Conservation (phyloP, 805 yeast genomes). For the Yamadazyma takamatsuzukensis region DNA sequence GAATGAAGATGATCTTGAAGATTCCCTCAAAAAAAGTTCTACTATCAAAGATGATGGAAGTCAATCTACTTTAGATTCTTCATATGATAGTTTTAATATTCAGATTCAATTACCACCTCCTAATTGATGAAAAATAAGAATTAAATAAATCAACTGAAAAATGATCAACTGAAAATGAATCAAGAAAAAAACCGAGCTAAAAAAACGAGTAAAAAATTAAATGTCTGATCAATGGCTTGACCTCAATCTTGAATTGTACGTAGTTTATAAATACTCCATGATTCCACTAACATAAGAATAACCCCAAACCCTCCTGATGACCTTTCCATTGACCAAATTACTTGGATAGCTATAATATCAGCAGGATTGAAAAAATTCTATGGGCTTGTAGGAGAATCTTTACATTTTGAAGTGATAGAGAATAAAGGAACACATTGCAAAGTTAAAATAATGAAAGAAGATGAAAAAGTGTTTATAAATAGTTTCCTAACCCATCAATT, state of each 20-base stretch:
- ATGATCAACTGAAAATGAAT: too few species aligned
- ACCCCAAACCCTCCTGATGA: too few species aligned
- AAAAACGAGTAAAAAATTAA: too few species aligned
- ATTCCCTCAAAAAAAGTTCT: constrained; percentile 1
- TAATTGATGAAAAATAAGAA: background rate
- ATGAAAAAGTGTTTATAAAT: constrained; percentile 24
- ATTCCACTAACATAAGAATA: constrained; percentile 4
- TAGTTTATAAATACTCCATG: background rate
- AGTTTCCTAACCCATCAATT: constrained; percentile 30
- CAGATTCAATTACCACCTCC: constrained; percentile 23
- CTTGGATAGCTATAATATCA: constrained; percentile 28
- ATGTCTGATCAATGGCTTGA: constrained; percentile 7
- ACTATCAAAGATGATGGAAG: constrained; percentile 11
- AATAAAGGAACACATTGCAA: constrained; percentile 13
- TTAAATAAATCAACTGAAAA: background rate
- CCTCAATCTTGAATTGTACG: constrained; percentile 8
- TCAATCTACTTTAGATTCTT: constrained; percentile 14
- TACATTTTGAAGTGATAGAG: constrained; percentile 23
- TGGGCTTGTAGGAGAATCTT: constrained; percentile 33
- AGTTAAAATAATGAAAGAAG: constrained; percentile 27
- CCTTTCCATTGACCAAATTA: constrained; percentile 22
- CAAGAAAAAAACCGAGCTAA: too few species aligned
- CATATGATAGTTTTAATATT: constrained; percentile 20
- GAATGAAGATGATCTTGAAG: background rate
- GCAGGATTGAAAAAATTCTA: constrained; percentile 23